Conservation (phyloP, 768 basidiomycete species). For the Russula ochroleuca region DNA sequence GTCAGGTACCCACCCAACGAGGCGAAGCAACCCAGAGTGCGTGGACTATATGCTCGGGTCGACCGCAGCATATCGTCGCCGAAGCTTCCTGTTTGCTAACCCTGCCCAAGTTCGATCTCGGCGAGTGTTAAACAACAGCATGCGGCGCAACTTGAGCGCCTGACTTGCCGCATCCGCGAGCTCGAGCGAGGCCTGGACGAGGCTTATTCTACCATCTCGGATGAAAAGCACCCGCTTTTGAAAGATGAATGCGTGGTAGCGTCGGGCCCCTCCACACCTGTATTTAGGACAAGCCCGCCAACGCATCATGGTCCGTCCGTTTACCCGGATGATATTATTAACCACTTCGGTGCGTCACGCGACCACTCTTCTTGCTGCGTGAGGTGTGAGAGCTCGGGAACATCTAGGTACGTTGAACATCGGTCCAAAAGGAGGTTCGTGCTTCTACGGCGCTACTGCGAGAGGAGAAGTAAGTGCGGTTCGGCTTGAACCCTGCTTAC, state of each 20-base stretch:
- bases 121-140: conserved; percentile 63
- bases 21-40: conserved; percentile 53
- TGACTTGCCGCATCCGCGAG: conserved; percentile 24
- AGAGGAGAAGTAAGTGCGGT: conserved; percentile 54
- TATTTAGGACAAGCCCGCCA: not conserved
- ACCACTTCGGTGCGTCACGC: conserved; percentile 43
- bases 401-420: conserved; percentile 53
- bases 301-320: conserved; percentile 1
- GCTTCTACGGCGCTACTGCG: conserved; percentile 61
- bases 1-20: conserved; percentile 51
- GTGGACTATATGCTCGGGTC: conserved; percentile 17
- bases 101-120: conserved; percentile 45
- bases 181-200: conserved; percentile 23
- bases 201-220: conserved; percentile 24
- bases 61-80: not conserved
- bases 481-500: conserved; percentile 29
- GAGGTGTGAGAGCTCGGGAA: not conserved
- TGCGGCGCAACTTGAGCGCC: conserved; percentile 20
- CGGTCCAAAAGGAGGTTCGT: conserved; percentile 49
- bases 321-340: conserved; percentile 39
- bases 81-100: not conserved
- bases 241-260: conserved; percentile 2
- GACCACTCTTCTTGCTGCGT: not conserved
- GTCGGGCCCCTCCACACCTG: not conserved
- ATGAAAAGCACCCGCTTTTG: conserved; percentile 22